phyloP scores from a whole-genome alignment of 371 early-diverging fungal species.

The Rhizopus arrhizus region DNA sequence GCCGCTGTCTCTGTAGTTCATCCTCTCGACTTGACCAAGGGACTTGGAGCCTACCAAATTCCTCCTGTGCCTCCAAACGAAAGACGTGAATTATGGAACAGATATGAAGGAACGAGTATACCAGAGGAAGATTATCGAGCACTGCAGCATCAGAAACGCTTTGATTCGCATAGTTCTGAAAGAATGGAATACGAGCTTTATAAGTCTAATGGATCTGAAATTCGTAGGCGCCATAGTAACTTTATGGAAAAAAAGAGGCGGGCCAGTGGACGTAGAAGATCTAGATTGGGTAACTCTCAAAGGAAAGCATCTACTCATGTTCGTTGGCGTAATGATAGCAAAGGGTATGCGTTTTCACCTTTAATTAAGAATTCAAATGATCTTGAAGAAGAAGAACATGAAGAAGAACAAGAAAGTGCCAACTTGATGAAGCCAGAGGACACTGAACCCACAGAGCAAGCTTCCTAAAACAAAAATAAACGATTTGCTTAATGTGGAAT shows the following conservation, averaged over 20 bases:
- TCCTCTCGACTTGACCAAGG: constrained; percentile 26
- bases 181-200: constrained; percentile 34
- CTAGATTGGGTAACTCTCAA: background rate
- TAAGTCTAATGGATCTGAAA: constrained; percentile 6
- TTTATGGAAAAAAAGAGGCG: background rate
- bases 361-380: background rate
- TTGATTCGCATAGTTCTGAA: constrained; percentile 18
- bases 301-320: constrained; percentile 6
- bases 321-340: constrained; percentile 12
- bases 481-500: too few species aligned
- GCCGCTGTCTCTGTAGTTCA: constrained; percentile 9
- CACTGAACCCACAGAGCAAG: too few species aligned
- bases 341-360: background rate
- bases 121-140: background rate
- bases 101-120: constrained; percentile 7
- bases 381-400: background rate
- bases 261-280: background rate
- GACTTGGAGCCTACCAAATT: constrained; percentile 7
- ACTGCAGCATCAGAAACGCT: constrained; percentile 1
- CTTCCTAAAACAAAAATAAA: too few species aligned
- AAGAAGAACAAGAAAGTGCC: constrained; percentile 6
- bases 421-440: constrained; percentile 1
- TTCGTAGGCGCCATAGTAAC: background rate
- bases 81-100: constrained; percentile 8
- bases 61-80: constrained; percentile 22